Base-by-base conservation (phyloP, 495 filamentous ascomycete genomes). In the Penicillium fimorum region DNA sequence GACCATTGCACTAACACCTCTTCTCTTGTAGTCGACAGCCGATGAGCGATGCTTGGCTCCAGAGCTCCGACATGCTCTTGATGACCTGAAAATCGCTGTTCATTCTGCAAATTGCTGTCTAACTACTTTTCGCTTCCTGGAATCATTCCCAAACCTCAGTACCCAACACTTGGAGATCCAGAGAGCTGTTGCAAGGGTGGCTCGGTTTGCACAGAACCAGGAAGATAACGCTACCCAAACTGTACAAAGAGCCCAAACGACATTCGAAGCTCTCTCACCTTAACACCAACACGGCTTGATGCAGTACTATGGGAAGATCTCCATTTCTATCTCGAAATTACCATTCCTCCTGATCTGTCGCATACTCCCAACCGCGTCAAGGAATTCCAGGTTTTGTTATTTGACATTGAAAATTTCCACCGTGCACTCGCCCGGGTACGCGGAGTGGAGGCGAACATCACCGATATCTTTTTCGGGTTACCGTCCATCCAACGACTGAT, bases 281-380 rank as follows among this genome's bases (percentile, higher is more conserved):
- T 11, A 49, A 37, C 30, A 49, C 15, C 18, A 37, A n/a, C 10
- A 37, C 5, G 18, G 17, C 11, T 22, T 49, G 32, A 15, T 24
- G 47, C 30, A 18, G 7, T 37, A 17, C 20, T 37, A 49, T 13
- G 47, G 30, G 47, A 49, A 37, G 47, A 49, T 15, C 18, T 49
- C 7, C 11, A 20, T 11, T n/a, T 35, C 11, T 49, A 49, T 11
- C 32, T 49, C 29, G 32, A 37, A 8, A 37, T 49, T 2, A 6
- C 12, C 17, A 37, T 25, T 4, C 30, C 47, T 24, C 8, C 7
- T 3, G 30, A 49, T 17, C 29, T 49, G 11, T n/a, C 13, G 2
- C 17, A 4, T 5, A 10, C 3, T 18, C 30, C 13, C 17, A 4
- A 15, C 6, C 11, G 10, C 5, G 8, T 35, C 8, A 24, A 25